Percentiles rank a stretch among this genome's conserved stretches.
Conservation (phyloP, 2,329 filamentous ascomycete species). For the Chaetomium strumarium region DNA sequence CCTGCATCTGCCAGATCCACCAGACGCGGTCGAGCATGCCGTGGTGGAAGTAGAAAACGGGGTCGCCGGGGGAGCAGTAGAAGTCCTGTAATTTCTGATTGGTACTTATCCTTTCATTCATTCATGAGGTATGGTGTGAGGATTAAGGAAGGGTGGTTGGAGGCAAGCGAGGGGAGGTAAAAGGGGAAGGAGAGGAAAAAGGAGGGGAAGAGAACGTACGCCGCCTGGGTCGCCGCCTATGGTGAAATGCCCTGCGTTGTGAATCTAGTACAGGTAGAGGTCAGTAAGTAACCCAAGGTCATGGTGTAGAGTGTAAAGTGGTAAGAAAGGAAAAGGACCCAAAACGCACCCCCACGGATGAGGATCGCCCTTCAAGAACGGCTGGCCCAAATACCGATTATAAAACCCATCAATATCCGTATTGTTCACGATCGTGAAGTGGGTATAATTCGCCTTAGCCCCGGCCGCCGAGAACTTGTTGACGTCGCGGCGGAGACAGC, state of each 20-base stretch:
- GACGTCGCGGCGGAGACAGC: constrained; percentile 39
- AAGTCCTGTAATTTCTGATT: too few relatives aligned
- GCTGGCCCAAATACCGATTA: constrained; percentile 35
- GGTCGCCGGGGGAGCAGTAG: constrained; percentile 33
- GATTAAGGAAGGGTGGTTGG: too few relatives aligned
- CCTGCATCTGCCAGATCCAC: constrained; percentile 40
- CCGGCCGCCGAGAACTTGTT: constrained; percentile 34
- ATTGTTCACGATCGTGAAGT: constrained; percentile 33
- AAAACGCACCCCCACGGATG: constrained; percentile 34
- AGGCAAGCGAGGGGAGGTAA: neutral
- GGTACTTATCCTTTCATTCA: too few relatives aligned
- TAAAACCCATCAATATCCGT: constrained; percentile 37
- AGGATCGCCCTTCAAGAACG: constrained; percentile 30
- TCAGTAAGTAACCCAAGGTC: too few relatives aligned
- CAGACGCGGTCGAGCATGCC: constrained; percentile 34
- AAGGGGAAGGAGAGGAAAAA: neutral
- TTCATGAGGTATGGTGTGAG: too few relatives aligned
- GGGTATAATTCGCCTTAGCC: constrained; percentile 31
- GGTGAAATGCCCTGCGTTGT: constrained; percentile 27
- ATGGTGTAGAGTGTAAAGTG: too few relatives aligned
- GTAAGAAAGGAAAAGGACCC: neutral
- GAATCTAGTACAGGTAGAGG: constrained; percentile 21
- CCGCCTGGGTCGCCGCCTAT: constrained; percentile 17
- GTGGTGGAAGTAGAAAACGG: constrained; percentile 38
- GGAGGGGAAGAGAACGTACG: constrained; percentile 1